Percentiles rank a stretch among this genome's conserved stretches.
Conservation (phyloP, 495 filamentous ascomycete species). For the Baudoinia panamericana region DNA sequence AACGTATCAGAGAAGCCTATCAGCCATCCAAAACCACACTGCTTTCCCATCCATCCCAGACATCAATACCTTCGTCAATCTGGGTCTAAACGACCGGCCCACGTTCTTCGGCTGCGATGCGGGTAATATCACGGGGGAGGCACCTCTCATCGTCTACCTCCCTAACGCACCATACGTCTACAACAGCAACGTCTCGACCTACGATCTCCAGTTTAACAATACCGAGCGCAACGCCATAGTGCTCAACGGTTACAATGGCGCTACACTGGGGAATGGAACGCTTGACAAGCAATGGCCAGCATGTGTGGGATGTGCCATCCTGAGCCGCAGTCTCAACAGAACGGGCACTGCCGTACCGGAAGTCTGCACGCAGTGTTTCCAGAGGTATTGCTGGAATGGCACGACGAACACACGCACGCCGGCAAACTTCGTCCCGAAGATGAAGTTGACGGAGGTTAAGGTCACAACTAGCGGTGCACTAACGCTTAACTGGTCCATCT, state of each 20-base stretch:
- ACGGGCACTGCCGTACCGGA: constrained; percentile 50
- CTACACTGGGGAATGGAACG: constrained; percentile 68
- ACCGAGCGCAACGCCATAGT: constrained; percentile 62
- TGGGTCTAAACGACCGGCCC: constrained; percentile 68
- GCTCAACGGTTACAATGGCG: constrained; percentile 68
- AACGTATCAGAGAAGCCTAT: constrained; percentile 62
- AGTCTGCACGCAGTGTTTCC: constrained; percentile 62
- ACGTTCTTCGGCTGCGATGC: constrained; percentile 88
- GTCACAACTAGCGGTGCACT: constrained; percentile 2
- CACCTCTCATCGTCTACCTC: constrained; percentile 79
- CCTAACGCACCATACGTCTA: constrained; percentile 71
- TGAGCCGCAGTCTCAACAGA: constrained; percentile 58
- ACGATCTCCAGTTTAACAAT: constrained; percentile 46
- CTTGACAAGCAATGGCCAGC: constrained; percentile 56
- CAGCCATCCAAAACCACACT: constrained; percentile 62
- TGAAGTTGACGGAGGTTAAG: constrained; percentile 6
- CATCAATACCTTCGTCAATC: constrained; percentile 73
- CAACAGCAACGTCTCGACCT: constrained; percentile 63
- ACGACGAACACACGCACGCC: constrained; percentile 35
- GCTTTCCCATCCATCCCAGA: constrained; percentile 74
- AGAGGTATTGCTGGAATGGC: constrained; percentile 80
- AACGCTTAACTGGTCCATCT: background rate
- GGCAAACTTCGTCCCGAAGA: constrained; percentile 4
- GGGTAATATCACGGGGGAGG: constrained; percentile 44
- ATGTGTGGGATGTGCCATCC: constrained; percentile 81